Conservation (phyloP, 306 rosid species). For the Hippophae gyantsensis region DNA sequence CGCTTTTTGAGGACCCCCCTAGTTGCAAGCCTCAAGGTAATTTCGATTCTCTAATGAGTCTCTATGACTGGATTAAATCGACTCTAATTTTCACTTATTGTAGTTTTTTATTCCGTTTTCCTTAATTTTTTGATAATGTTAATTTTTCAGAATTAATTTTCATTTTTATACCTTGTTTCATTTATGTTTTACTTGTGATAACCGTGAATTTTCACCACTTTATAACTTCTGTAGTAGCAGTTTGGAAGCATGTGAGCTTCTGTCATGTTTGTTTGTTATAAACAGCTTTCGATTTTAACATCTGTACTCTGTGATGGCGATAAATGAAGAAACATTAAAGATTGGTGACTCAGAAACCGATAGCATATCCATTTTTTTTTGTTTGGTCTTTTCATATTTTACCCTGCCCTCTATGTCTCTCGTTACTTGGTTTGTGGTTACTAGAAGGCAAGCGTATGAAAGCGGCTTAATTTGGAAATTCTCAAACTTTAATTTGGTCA, state of each 20-base stretch:
- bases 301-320: not conserved
- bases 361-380: not conserved
- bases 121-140: not conserved
- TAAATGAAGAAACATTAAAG: slow-evolving; percentile 13
- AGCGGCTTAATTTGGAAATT: too few species aligned
- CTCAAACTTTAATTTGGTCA: too few species aligned
- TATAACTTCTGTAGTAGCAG: slow-evolving; percentile 12
- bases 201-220: not conserved
- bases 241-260: slow-evolving; percentile 5
- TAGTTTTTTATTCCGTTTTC: not conserved
- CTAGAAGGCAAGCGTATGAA: not conserved
- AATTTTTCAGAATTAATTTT: too few species aligned
- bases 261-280: slow-evolving; percentile 21
- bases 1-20: slow-evolving; percentile 91
- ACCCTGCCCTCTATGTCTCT: not conserved
- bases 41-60: not conserved
- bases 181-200: too few species aligned
- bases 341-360: slow-evolving; percentile 15
- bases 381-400: not conserved
- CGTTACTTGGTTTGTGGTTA: not conserved
- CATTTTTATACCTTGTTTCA: too few species aligned
- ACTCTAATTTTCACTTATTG: not conserved
- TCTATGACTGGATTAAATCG: too few species aligned
- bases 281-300: slow-evolving; percentile 21
- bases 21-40: slow-evolving; percentile 61